A percentile compares a stretch with the other conserved stretches of the same genome.
phyloP scores from a whole-genome alignment of 1,284 basidiomycete genomes.

The Moesziomyces antarcticus region DNA sequence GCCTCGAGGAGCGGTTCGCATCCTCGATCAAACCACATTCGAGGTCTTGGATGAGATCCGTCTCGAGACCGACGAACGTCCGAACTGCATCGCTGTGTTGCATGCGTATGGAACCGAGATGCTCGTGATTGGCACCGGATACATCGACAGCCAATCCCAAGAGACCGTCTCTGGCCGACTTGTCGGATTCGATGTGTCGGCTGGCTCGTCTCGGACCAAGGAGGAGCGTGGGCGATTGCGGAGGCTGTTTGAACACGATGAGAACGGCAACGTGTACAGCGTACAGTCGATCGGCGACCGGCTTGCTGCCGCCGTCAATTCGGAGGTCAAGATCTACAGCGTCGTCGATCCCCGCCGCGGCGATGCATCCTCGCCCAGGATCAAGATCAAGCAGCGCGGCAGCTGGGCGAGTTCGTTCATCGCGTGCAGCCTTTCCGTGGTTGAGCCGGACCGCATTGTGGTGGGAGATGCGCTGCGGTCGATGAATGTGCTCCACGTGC shows the following conservation, averaged over 20 bases:
- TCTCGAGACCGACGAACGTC: conserved; percentile 55
- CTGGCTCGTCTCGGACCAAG: conserved; percentile 27
- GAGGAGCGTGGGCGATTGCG: conserved; percentile 24
- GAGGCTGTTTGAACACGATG: conserved; percentile 43
- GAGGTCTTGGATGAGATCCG: conserved; percentile 29
- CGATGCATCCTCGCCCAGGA: conserved; percentile 10
- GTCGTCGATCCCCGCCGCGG: conserved; percentile 19
- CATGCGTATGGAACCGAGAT: conserved; percentile 17
- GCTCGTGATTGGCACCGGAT: conserved; percentile 62
- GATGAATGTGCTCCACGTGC: conserved; percentile 58
- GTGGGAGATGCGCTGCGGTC: conserved; percentile 65
- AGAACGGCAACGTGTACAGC: conserved; percentile 61
- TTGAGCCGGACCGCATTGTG: conserved; percentile 46
- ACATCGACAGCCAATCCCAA: conserved; percentile 16
- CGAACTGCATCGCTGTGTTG: conserved; percentile 52
- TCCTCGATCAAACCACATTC: conserved; percentile 27
- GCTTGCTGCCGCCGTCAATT: conserved; percentile 60
- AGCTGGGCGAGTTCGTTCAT: conserved; percentile 64
- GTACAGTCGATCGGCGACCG: conserved; percentile 30
- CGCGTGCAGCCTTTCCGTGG: conserved; percentile 52
- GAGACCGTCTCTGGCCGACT: conserved; percentile 54
- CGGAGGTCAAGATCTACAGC: conserved; percentile 54
- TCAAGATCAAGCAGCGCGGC: conserved; percentile 33
- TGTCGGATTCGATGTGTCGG: conserved; percentile 39
- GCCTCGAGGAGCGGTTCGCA: conserved; percentile 26